phyloP scores from a whole-genome alignment of 1,139 yeast genomes.

The Nadsonia starkeyi-henricii region DNA sequence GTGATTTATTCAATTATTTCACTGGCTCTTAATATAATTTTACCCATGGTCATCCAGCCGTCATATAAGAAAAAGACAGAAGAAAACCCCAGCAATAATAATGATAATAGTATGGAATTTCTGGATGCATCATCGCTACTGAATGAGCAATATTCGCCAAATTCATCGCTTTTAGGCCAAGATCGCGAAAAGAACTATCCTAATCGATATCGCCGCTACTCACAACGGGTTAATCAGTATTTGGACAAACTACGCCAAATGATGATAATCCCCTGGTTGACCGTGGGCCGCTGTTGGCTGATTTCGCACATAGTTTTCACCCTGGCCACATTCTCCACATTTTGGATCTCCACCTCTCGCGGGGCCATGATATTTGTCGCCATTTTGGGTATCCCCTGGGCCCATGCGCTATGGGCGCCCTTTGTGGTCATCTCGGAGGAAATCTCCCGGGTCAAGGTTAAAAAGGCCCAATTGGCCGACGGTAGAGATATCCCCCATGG shows the following conservation, averaged over 20 bases:
- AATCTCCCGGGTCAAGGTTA: conserved; percentile 16
- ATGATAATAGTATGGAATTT: neutral
- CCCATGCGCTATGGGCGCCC: conserved; percentile 30
- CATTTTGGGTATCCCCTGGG: conserved; percentile 28
- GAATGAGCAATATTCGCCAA: no score
- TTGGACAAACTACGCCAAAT: neutral
- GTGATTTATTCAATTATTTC: conserved; percentile 25
- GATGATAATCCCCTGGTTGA: neutral
- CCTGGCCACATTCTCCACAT: conserved; percentile 19
- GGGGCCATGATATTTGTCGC: conserved; percentile 23
- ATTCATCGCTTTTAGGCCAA: neutral
- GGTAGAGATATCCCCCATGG: neutral
- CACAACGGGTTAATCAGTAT: no score
- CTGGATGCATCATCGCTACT: no score
- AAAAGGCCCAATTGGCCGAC: neutral
- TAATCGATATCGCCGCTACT: neutral
- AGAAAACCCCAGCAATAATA: neutral
- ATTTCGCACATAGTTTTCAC: conserved; percentile 24
- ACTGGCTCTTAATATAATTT: conserved; percentile 20
- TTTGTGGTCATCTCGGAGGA: conserved; percentile 28
- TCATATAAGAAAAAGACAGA: neutral
- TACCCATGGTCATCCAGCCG: conserved; percentile 17
- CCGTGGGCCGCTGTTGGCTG: conserved; percentile 16
- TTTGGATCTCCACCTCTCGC: conserved; percentile 17
- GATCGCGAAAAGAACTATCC: neutral